Base-by-base conservation (phyloP, 2,329 filamentous ascomycete genomes). In the Colletotrichum sp. region DNA sequence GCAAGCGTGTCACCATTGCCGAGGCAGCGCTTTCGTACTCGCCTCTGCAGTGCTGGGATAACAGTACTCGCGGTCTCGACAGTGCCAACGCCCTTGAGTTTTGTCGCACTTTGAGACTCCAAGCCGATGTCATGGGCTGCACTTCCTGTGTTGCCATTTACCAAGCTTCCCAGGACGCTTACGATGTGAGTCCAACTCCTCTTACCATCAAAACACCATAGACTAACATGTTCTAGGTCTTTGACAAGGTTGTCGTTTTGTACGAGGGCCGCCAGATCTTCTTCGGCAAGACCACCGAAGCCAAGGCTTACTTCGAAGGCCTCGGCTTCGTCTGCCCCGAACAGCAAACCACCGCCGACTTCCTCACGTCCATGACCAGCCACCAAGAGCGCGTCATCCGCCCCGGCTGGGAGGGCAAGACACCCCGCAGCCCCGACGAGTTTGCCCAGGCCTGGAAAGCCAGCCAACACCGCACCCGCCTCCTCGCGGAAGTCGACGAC, bases 301-400 rank as follows among this genome's bases (percentile, higher is more conserved):
- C 93, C 1, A 92, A 89, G 77, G 83, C 87, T 16, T 95, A 93
- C 82, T 95, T 95, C 80, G 86, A 92, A 72, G 85, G 88, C 26
- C 86, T 95, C 74, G 93, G 94, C 0, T 95, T 94, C 79, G 86
- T 90, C 34, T 93, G 85, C 32, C 86, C 86, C 2, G 84, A 86
- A 5, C 82, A 86, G 55, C 86, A 93, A 79, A 95, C 94, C 0
- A 95, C 93, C 1, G 92, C 93, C 2, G 94, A 95, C 81, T 95
- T 95, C 84, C 84, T 96, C 66, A 95, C 94, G 5, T 92, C 92
- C 8, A 84, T 89, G 8, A 88, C 86, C 2, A 81, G 79, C 52
- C 79, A 80, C 10, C 76, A 75, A 7, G 81, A 83, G 65, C 81
- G 81, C 49, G 60, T 79, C 26, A 73, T 81, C 44, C 78, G 76